These are phyloP conservation scores for Pterocarpus macrocarpus DNA, from an alignment of 306 rosid genomes.

Conservation along the genomic window DNA sequence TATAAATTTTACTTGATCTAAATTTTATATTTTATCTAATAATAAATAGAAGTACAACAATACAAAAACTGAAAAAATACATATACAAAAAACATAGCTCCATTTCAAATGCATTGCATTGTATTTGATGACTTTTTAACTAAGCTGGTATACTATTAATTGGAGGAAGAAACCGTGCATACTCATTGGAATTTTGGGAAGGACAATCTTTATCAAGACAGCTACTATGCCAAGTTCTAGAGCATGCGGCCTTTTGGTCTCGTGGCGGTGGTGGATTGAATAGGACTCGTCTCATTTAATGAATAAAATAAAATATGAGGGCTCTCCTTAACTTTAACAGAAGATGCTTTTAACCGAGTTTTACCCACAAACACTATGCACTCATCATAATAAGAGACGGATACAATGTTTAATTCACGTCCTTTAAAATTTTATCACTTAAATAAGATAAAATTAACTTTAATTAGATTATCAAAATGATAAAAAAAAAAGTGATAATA, in stretches of 20 bases:
- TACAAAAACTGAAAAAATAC: too few relatives aligned
- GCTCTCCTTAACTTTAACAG: neutral
- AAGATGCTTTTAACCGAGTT: neutral
- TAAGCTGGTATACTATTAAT: neutral
- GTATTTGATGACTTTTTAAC: neutral
- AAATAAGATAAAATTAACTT: too few relatives aligned
- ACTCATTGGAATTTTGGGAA: neutral
- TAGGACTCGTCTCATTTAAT: neutral
- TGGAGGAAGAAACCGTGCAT: neutral
- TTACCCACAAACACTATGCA: neutral
- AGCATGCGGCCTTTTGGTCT: neutral
- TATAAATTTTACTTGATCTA: too few relatives aligned
- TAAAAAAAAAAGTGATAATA: too few relatives aligned
- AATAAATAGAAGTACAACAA: too few relatives aligned
- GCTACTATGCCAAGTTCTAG: neutral
- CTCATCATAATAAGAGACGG: neutral
- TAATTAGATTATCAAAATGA: too few relatives aligned
- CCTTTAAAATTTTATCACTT: neutral
- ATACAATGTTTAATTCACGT: neutral
- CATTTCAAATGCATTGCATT: neutral
- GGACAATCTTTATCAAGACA: neutral
- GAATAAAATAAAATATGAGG: neutral
- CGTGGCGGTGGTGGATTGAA: neutral
- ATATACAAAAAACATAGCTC: neutral
- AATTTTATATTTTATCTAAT: too few relatives aligned